Percentiles rank a stretch among this genome's conserved stretches.
Conservation (phyloP, 208 protist species). For the Crithidia expoeki region DNA sequence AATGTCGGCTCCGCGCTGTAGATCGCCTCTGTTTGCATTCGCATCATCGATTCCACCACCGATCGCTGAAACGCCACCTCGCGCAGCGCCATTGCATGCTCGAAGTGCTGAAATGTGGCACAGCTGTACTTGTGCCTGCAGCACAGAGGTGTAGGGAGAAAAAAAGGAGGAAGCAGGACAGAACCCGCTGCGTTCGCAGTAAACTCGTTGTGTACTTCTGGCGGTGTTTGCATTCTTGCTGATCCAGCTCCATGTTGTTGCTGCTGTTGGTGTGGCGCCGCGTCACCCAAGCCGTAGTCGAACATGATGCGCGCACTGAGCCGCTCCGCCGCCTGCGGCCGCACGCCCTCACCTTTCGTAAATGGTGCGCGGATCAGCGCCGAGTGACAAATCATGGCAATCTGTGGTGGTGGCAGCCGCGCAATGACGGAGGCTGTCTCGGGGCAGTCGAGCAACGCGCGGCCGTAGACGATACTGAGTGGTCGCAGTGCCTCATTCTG, state of each 20-base stretch:
- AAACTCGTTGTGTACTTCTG: background rate
- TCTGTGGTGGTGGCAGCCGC: constrained; percentile 19
- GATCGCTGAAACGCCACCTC: constrained; percentile 7
- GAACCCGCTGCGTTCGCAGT: background rate
- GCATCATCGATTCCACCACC: constrained; percentile 7
- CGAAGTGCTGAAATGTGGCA: constrained; percentile 4
- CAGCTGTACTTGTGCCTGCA: background rate
- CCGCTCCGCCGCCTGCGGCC: constrained; percentile 10
- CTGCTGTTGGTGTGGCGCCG: background rate
- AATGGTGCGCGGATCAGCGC: constrained; percentile 23
- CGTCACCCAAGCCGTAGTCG: constrained; percentile 11
- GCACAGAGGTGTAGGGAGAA: constrained; percentile 1
- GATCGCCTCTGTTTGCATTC: background rate
- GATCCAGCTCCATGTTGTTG: background rate
- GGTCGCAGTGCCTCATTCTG: constrained; percentile 23
- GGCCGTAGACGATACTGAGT: constrained; percentile 27
- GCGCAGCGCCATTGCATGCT: constrained; percentile 10
- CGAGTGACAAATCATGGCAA: constrained; percentile 35
- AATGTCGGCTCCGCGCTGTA: no score
- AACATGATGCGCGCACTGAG: constrained; percentile 23
- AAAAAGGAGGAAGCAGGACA: background rate
- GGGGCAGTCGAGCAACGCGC: constrained; percentile 27
- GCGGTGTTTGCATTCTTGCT: no score
- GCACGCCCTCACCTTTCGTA: background rate
- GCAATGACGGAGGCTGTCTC: constrained; percentile 28